Conservation (phyloP, 495 filamentous ascomycete genomes). For the Aspergillus bridgeri region DNA sequence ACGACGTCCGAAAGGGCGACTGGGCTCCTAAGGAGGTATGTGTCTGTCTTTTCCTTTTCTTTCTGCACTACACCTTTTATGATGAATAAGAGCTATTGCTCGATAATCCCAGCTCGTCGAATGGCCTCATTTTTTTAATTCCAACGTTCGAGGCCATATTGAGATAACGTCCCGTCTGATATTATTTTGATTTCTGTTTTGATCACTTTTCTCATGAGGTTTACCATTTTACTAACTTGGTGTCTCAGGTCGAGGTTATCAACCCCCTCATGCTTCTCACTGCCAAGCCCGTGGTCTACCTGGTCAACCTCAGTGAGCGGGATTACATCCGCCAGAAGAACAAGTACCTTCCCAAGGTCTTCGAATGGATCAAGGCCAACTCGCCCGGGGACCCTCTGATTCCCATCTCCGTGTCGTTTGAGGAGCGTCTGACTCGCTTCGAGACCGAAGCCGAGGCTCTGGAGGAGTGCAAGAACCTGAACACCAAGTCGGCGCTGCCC, state of each 20-base stretch:
- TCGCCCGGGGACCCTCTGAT: conserved; percentile 85
- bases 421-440: conserved; percentile 83
- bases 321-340: conserved; percentile 99
- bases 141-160: conserved; percentile 70
- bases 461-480: conserved; percentile 85
- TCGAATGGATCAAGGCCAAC: conserved; percentile 89
- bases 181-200: conserved; percentile 17
- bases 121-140: conserved; percentile 57
- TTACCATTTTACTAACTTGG: conserved; percentile 21
- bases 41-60: conserved; percentile 21
- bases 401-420: conserved; percentile 86
- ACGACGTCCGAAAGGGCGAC: conserved; percentile 85
- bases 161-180: conserved; percentile 73
- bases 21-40: conserved; percentile 96
- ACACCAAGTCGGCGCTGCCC: conserved; percentile 83
- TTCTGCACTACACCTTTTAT: conserved; percentile 44
- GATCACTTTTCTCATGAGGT: conserved; percentile 25
- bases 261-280: conserved; percentile 94
- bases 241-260: conserved; percentile 84
- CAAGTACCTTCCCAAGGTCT: conserved; percentile 92
- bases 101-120: conserved; percentile 99
- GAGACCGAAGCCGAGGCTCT: conserved; percentile 70
- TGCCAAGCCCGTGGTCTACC: conserved; percentile 95
- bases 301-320: conserved; percentile 95
- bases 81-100: conserved; percentile 98